Evolutionary conservation across 2,329 filamentous ascomycete species (phyloP).

Genomic region (Penicillium olsonii): DNA sequence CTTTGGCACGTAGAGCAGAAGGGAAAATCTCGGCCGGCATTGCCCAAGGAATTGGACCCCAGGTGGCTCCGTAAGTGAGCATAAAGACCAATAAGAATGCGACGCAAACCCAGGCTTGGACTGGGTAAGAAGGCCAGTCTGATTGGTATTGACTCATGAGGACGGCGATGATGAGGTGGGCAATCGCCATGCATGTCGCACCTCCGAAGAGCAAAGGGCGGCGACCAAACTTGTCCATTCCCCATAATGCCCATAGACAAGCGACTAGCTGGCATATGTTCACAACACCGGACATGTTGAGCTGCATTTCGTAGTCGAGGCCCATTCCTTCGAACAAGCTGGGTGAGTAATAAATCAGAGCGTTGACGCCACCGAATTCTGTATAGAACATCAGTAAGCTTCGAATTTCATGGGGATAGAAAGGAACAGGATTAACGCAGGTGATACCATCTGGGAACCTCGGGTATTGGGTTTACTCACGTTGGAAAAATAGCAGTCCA

Average conservation of each 20-base stretch:
- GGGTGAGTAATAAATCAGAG: conserved; percentile 52
- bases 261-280: conserved; percentile 36
- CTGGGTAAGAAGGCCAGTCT: conserved; percentile 22
- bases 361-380: conserved; percentile 47
- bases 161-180: conserved; percentile 32
- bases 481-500: conserved; percentile 42
- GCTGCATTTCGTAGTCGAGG: conserved; percentile 23
- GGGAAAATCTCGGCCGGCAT: conserved; percentile 41
- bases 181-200: conserved; percentile 26
- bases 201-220: conserved; percentile 27
- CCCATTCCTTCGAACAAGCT: conserved; percentile 41
- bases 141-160: conserved; percentile 20
- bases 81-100: conserved; percentile 19
- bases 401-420: too few species aligned
- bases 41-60: conserved; percentile 39
- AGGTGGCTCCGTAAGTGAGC: conserved; percentile 27
- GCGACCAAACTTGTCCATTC: conserved; percentile 34
- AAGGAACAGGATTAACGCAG: too few species aligned
- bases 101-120: conserved; percentile 21
- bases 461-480: conserved; percentile 29
- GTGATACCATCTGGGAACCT: too few species aligned
- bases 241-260: conserved; percentile 28
- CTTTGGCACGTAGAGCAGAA: conserved; percentile 35
- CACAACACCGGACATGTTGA: conserved; percentile 30
- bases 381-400: conserved; percentile 47